phyloP scores from a whole-genome alignment of 2,329 filamentous ascomycete species.

The Knoxdaviesia proteae region DNA sequence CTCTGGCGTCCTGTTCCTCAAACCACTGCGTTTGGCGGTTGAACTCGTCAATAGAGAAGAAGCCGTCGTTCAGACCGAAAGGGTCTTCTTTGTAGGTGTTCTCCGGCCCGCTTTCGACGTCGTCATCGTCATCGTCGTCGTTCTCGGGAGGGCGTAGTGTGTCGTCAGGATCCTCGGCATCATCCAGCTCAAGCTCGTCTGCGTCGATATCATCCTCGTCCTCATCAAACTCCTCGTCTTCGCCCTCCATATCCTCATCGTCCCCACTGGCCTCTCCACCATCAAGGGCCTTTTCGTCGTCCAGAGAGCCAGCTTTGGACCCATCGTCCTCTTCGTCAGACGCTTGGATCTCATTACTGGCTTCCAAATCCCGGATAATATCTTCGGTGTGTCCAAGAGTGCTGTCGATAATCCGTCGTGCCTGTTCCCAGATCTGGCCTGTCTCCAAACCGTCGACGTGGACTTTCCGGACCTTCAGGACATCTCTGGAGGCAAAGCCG shows the following conservation, averaged over 20 bases:
- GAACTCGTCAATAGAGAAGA: conserved; percentile 95
- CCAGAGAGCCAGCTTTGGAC: conserved; percentile 7
- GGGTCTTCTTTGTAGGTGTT: conserved; percentile 46
- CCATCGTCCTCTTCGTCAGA: conserved; percentile 14
- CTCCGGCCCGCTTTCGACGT: conserved; percentile 25
- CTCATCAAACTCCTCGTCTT: conserved; percentile 12
- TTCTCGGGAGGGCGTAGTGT: conserved; percentile 7
- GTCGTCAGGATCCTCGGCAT: conserved; percentile 13
- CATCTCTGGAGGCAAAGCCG: conserved; percentile 10
- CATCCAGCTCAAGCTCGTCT: conserved; percentile 13
- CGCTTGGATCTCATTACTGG: conserved; percentile 22
- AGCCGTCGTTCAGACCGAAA: conserved; percentile 82
- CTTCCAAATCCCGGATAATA: conserved; percentile 26
- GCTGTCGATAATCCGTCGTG: conserved; percentile 53
- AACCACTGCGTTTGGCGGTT: conserved; percentile 83
- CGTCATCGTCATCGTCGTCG: conserved; percentile 19
- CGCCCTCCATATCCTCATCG: conserved; percentile 10
- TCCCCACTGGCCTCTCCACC: conserved; percentile 5
- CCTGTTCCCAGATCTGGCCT: conserved; percentile 86
- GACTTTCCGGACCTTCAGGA: conserved; percentile 61
- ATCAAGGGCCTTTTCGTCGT: conserved; percentile 6
- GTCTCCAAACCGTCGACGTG: conserved; percentile 75
- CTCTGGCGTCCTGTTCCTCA: conserved; percentile 64
- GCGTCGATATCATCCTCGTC: conserved; percentile 13
- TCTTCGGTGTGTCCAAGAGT: conserved; percentile 27